A percentile compares a stretch with the other conserved stretches of the same genome.
These are phyloP conservation scores for Lithocarpus polystachyus DNA, from an alignment of 306 rosid species.

Conservation along the genomic window DNA sequence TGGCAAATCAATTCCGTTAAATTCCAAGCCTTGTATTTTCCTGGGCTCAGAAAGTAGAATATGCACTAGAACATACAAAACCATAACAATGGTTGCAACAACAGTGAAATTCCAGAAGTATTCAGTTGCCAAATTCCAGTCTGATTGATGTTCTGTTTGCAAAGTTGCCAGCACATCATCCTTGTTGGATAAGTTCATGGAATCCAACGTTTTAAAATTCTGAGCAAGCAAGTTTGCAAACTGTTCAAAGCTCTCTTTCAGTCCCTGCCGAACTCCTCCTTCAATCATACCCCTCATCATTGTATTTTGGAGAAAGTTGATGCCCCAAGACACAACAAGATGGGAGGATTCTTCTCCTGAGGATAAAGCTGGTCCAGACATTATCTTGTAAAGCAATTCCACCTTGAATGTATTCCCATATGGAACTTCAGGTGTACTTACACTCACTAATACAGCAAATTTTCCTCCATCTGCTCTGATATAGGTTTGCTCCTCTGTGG, in stretches of 20 bases:
- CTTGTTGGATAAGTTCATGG: conserved; percentile 40
- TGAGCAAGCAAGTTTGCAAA: conserved; percentile 45
- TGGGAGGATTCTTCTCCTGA: conserved; percentile 56
- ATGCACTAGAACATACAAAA: conserved; percentile 58
- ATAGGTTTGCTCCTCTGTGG: conserved; percentile 81
- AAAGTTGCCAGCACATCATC: conserved; percentile 46
- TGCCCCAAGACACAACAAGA: conserved; percentile 69
- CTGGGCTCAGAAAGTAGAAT: conserved; percentile 51
- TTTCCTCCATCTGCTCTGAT: conserved; percentile 56
- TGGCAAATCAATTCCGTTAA: conserved; percentile 77
- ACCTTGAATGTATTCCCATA: conserved; percentile 65
- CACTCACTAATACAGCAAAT: conserved; percentile 49
- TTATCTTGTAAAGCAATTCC: conserved; percentile 84
- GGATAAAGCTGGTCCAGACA: conserved; percentile 50
- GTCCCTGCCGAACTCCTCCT: conserved; percentile 64
- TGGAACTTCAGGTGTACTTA: conserved; percentile 84
- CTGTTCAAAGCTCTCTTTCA: conserved; percentile 67
- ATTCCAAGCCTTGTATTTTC: conserved; percentile 60
- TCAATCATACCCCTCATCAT: conserved; percentile 85
- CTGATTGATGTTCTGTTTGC: conserved; percentile 51
- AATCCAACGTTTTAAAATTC: conserved; percentile 44
- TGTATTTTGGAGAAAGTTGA: conserved; percentile 67
- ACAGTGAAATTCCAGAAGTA: conserved; percentile 68
- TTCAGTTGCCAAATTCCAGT: conserved; percentile 52
- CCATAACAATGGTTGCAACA: conserved; percentile 49